A percentile compares a stretch with the other conserved stretches of the same genome.
Evolutionary conservation across 495 filamentous ascomycete species (phyloP).

Genomic region (Parmelia sp.): DNA sequence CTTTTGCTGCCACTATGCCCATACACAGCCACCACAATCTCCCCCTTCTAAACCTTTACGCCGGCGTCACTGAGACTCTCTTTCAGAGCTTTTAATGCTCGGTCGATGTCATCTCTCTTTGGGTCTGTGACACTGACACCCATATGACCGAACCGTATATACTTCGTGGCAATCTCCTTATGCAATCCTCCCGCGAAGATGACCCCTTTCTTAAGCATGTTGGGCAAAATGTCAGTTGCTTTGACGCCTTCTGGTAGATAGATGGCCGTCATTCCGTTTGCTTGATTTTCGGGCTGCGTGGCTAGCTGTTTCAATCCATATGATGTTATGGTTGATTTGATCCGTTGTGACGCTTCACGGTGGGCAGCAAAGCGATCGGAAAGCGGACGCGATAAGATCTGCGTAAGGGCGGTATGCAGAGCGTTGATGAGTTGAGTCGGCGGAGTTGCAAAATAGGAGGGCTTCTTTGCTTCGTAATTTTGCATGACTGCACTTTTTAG

Average conservation of each 20-base stretch:
- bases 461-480: conserved; percentile 95
- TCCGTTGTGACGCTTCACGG: conserved; percentile 63
- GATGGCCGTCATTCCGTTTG: conserved; percentile 95
- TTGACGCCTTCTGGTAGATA: conserved; percentile 82
- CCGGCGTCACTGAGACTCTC: conserved; percentile 61
- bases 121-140: conserved; percentile 71
- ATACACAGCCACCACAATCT: neutral
- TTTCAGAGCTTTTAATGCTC: conserved; percentile 71
- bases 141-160: conserved; percentile 87
- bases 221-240: conserved; percentile 75
- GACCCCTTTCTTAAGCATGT: conserved; percentile 80
- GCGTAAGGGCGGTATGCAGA: conserved; percentile 83
- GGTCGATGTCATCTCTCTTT: conserved; percentile 63
- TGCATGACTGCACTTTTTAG: conserved; percentile 64
- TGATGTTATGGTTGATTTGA: conserved; percentile 72
- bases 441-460: conserved; percentile 96
- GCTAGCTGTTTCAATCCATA: conserved; percentile 85
- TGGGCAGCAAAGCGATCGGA: conserved; percentile 75
- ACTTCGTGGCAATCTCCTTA: conserved; percentile 69
- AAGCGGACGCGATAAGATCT: conserved; percentile 74
- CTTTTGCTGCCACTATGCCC: neutral
- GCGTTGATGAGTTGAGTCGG: conserved; percentile 91
- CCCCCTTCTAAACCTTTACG: conserved; percentile 4
- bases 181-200: conserved; percentile 94
- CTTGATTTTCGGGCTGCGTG: conserved; percentile 76